These are phyloP conservation scores for Colletotrichum echinochloae DNA, from an alignment of 2,329 filamentous ascomycete genomes.

Conservation along the genomic window DNA sequence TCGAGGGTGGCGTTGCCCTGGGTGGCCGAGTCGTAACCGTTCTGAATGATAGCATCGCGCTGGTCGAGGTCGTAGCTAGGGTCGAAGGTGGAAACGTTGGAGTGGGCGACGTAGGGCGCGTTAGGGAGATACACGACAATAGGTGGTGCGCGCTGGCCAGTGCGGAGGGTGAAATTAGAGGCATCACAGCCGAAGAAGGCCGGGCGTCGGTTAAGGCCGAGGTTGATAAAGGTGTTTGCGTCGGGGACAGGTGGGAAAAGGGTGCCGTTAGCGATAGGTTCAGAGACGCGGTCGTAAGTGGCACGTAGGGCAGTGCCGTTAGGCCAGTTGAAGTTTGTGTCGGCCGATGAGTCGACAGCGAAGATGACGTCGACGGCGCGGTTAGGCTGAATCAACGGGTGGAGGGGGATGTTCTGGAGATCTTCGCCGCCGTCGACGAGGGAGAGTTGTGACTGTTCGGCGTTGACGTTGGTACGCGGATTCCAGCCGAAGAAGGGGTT, in stretches of 20 bases:
- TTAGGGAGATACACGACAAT: constrained; percentile 91
- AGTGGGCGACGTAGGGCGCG: constrained; percentile 79
- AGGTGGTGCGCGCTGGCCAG: constrained; percentile 63
- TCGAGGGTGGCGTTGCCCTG: constrained; percentile 84
- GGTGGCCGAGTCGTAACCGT: constrained; percentile 87
- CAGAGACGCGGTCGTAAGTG: constrained; percentile 66
- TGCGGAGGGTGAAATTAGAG: constrained; percentile 65
- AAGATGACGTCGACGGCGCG: constrained; percentile 73
- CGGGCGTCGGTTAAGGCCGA: constrained; percentile 69
- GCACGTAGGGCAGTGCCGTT: constrained; percentile 70
- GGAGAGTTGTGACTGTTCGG: constrained; percentile 67
- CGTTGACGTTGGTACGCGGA: constrained; percentile 53
- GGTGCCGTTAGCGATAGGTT: constrained; percentile 62
- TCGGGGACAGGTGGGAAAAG: constrained; percentile 71
- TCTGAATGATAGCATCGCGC: constrained; percentile 85
- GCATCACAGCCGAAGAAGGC: constrained; percentile 73
- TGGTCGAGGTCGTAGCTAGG: constrained; percentile 71
- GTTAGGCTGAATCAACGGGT: constrained; percentile 69
- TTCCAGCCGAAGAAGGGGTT: constrained; percentile 69
- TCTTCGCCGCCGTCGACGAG: constrained; percentile 87
- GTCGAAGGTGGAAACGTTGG: constrained; percentile 85
- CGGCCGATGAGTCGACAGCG: constrained; percentile 73
- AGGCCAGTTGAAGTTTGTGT: constrained; percentile 69
- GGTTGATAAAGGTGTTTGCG: constrained; percentile 66
- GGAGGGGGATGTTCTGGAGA: constrained; percentile 81